Evolutionary conservation across 2,329 filamentous ascomycete genomes (phyloP).

Genomic region (Penicillium griseofulvum): DNA sequence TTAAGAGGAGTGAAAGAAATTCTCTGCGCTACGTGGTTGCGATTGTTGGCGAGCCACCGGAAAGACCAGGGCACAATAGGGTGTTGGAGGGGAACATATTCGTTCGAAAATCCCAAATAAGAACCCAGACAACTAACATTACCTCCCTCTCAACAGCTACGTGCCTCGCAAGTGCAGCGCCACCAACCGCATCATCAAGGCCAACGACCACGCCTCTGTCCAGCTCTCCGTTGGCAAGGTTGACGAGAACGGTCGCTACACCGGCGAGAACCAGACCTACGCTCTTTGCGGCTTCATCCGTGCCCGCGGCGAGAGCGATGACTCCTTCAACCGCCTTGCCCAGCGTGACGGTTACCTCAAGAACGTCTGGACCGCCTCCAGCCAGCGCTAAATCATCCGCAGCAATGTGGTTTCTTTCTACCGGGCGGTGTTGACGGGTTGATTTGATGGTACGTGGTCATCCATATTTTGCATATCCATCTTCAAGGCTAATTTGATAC

Average conservation of each 20-base stretch:
- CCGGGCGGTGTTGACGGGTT: slow-evolving; percentile 32
- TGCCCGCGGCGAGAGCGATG: slow-evolving; percentile 96
- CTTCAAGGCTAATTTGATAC: background rate
- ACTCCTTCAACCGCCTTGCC: slow-evolving; percentile 89
- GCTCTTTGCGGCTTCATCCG: slow-evolving; percentile 97
- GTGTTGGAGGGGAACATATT: slow-evolving; percentile 2
- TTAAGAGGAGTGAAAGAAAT: background rate
- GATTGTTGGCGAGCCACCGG: slow-evolving; percentile 7
- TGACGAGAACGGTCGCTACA: slow-evolving; percentile 96
- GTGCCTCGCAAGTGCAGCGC: slow-evolving; percentile 98
- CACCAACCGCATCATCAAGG: slow-evolving; percentile 99
- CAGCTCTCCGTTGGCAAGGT: slow-evolving; percentile 98
- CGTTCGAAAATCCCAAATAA: slow-evolving; percentile 4
- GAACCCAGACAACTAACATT: slow-evolving; percentile 10
- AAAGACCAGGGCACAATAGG: slow-evolving; percentile 5
- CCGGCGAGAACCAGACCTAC: slow-evolving; percentile 96
- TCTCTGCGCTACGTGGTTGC: background rate
- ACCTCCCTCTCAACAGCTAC: slow-evolving; percentile 60
- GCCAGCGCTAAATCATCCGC: slow-evolving; percentile 50
- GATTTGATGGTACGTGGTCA: slow-evolving; percentile 27
- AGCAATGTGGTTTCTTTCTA: slow-evolving; percentile 21
- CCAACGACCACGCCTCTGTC: slow-evolving; percentile 98
- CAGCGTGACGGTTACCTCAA: slow-evolving; percentile 97
- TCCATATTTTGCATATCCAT: background rate
- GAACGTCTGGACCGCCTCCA: slow-evolving; percentile 82